Base-by-base conservation (phyloP, 163 green algal species). In the Volvox carteri region DNA sequence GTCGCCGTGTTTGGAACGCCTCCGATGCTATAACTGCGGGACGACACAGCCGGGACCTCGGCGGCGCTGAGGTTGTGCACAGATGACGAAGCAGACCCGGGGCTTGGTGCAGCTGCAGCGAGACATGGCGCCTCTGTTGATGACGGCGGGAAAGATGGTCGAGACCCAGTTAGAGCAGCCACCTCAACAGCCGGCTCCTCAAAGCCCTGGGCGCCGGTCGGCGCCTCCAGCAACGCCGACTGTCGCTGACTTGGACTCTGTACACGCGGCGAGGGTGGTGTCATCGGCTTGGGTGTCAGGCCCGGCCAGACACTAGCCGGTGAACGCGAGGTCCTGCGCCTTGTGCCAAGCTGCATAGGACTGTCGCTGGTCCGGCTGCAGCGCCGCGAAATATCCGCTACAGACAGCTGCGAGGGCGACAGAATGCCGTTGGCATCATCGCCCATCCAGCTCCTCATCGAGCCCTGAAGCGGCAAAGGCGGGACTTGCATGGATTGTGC, bases 321-420 rank as follows among this genome's bases (percentile, higher is more conserved):
- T 19, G 70, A 39, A 39, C 70, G 70, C 37, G 70, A 78, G 25
- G 70, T 39, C 70, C 70, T 58, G 70, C 70, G 70, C 37, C 7
- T 54, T 41, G 37, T 14, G 14, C 35, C 70, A 7, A 78, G 30
- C 37, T 37, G 25, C 14, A 30, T 7, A 1, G 16, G 21, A 39
- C 39, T 54, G 37, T 56, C 70, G 25, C 70, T 56, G 16, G 25
- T 2, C 8, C 37, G 70, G 54, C 54, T 65, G 11, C 42, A 6
- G 23, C 73, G 73, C 42, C 21, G 23, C 25, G 73, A 60, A 42
- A 42, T 50, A 23, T 87, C 83, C 48, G 46, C 60, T 16, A 88
- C 39, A 12, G 83, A 88, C 23, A 83, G 68, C 67, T 81, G 68
- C 23, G 68, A 83, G 37, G 83, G 83, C 11, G 83, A 80, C 67